phyloP scores from a whole-genome alignment of 2,329 filamentous ascomycete genomes.

The Calycina herbarum region DNA sequence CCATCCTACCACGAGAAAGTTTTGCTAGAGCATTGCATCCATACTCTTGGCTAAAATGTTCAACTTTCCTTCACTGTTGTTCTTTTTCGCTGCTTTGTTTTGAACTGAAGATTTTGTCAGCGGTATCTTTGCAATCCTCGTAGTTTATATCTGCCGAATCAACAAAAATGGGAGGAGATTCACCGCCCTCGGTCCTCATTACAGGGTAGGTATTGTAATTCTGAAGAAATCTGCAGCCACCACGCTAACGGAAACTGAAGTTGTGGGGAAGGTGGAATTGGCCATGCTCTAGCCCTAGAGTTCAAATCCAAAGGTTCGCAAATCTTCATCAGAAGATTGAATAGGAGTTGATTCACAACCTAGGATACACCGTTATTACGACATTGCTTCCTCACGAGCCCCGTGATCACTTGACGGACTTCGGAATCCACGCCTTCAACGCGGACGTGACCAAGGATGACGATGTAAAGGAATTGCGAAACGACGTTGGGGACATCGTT shows the following conservation, averaged over 20 bases:
- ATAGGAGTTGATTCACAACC: not conserved
- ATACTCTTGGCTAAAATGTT: too few relatives aligned
- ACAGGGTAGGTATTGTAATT: not conserved
- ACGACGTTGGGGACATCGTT: conserved; percentile 37
- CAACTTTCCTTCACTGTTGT: too few relatives aligned
- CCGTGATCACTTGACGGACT: conserved; percentile 28
- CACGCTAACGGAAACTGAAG: not conserved
- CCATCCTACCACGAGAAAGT: too few relatives aligned
- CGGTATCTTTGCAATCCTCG: too few relatives aligned
- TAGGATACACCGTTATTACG: conserved; percentile 40
- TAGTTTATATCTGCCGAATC: too few relatives aligned
- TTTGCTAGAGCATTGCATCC: too few relatives aligned
- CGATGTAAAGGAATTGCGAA: conserved; percentile 36
- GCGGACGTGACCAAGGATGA: conserved; percentile 42
- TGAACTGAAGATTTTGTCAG: too few relatives aligned
- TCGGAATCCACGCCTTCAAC: conserved; percentile 33
- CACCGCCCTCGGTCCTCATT: not conserved
- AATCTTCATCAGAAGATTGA: not conserved
- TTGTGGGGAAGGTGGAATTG: conserved; percentile 17
- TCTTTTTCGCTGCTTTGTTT: too few relatives aligned
- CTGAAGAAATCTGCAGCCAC: conserved; percentile 29
- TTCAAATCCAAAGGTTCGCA: conserved; percentile 1
- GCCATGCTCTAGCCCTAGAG: conserved; percentile 12
- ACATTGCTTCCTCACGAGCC: conserved; percentile 40
- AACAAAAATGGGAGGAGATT: too few relatives aligned